phyloP scores from a whole-genome alignment of 164 flowering plant genomes.

The Vitis rupestris region DNA sequence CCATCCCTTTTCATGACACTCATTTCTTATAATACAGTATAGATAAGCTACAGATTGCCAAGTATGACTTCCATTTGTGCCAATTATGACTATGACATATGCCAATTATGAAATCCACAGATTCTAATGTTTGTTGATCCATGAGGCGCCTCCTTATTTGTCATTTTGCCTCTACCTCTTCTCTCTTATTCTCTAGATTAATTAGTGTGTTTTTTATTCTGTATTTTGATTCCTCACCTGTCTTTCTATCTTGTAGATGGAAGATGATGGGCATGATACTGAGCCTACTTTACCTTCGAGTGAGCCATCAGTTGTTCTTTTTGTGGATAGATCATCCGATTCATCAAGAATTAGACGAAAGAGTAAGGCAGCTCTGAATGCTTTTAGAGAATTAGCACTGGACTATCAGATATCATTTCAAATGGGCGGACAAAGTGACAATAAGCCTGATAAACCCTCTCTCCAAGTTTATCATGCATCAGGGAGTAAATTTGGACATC shows the following conservation, averaged over 20 bases:
- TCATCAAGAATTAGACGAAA: conserved; percentile 41
- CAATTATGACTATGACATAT: too few species aligned
- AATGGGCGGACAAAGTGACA: conserved; percentile 17
- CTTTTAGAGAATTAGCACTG: conserved; percentile 55
- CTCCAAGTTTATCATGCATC: conserved; percentile 25
- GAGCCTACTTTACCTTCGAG: conserved; percentile 58
- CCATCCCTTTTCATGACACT: too few species aligned
- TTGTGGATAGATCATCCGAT: conserved; percentile 84
- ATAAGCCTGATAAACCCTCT: conserved; percentile 15
- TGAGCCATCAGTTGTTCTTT: conserved; percentile 72
- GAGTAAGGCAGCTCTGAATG: conserved; percentile 61
- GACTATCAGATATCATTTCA: conserved; percentile 25
- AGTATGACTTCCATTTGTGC: too few species aligned
- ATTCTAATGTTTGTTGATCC: too few species aligned
- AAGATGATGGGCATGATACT: conserved; percentile 43
- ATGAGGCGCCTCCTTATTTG: too few species aligned
- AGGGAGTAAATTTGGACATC: conserved; percentile 24
- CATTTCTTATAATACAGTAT: too few species aligned
- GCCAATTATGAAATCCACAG: too few species aligned
- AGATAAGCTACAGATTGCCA: too few species aligned
- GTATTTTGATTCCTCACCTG: background rate
- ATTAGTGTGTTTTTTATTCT: background rate
- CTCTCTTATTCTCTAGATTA: too few species aligned
- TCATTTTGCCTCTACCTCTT: too few species aligned
- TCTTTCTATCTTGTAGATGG: conserved; percentile 48